Base-by-base conservation (phyloP, 2,329 filamentous ascomycete genomes). In the Stagonosporopsis tanaceti region DNA sequence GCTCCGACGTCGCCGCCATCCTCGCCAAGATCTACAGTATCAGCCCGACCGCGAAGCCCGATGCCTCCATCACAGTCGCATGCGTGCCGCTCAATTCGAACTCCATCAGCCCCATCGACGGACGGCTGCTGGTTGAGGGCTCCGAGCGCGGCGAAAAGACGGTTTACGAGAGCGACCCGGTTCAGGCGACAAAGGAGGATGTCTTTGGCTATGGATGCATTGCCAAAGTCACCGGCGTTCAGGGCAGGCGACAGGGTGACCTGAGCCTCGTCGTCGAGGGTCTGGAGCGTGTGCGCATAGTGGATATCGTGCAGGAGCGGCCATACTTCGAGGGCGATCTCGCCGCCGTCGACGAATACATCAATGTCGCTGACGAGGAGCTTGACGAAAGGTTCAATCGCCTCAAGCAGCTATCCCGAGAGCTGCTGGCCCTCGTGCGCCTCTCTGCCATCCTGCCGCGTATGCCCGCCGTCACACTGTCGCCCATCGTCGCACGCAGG, bases 291-390 rank as follows among this genome's bases (percentile, higher is more conserved):
- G 88, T 97, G 62, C 85, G 86, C 61, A 79, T 97, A 34, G 89
- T 92, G 48, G 88, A 87, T 69, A 78, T 95, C 45, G 84, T 86
- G 35, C 89, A 91, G 72, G 91, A 96, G 63, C 85, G 88, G 50
- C 92, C 93, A 2, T 96, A 91, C 73, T 93, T 97, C 65, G 93
- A 97, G 78, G 93, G 88, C 42, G 89, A 90, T 67, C 86, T 97
- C 24, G 84, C 83, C 57, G 83, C 89, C 53, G 86, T 89, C 67
- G 84, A 89, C 56, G 92, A 96, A 72, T 84, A 87, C 64, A 81
- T 75, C 48, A 68, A 76, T 44, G 50, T 72, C 34, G 66, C 69
- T 4, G 78, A 77, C 51, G 58, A 80, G n/a, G 81, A 84, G 52
- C 88, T 93, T 63, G 78, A 85, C 45, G 85, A 89, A 61, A 81